A percentile compares a stretch with the other conserved stretches of the same genome.
phyloP scores from a whole-genome alignment of 2,329 filamentous ascomycete genomes.

The Epichloe sibirici region DNA sequence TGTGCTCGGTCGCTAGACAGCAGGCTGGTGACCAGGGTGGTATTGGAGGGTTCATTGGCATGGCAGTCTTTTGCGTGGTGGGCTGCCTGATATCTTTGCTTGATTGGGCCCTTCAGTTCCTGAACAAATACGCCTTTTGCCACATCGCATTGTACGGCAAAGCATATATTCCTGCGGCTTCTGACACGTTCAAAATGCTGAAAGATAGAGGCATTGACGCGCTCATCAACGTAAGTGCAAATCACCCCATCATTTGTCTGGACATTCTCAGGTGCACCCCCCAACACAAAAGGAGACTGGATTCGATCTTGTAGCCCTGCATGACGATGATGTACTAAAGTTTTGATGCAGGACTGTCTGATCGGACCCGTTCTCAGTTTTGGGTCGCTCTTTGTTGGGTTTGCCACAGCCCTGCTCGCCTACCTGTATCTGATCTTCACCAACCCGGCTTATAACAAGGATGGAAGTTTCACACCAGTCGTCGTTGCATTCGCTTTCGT shows the following conservation, averaged over 20 bases:
- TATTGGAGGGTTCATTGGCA: conserved; percentile 54
- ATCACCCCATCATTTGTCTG: too few relatives aligned
- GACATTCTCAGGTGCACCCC: too few relatives aligned
- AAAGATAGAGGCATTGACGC: conserved; percentile 85
- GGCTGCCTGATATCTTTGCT: conserved; percentile 59
- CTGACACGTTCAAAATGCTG: conserved; percentile 85
- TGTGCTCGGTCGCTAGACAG: conserved; percentile 62
- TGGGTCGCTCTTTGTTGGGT: conserved; percentile 73
- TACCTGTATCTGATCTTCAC: conserved; percentile 84
- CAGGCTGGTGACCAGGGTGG: conserved; percentile 57
- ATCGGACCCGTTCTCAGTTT: conserved; percentile 64
- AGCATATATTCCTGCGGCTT: conserved; percentile 72
- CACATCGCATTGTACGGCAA: conserved; percentile 92
- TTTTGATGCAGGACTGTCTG: conserved; percentile 50
- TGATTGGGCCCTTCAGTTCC: conserved; percentile 76
- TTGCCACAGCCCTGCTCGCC: conserved; percentile 66
- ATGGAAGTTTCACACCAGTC: conserved; percentile 58
- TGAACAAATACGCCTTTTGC: conserved; percentile 87
- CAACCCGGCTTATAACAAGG: conserved; percentile 61
- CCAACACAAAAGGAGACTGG: too few relatives aligned
- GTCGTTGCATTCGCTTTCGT: conserved; percentile 78
- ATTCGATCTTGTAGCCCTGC: too few relatives aligned
- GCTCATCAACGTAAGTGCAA: conserved; percentile 51
- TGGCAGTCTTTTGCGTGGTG: conserved; percentile 59
- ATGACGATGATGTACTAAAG: conserved; percentile 8